Base-by-base conservation (phyloP, 1,284 basidiomycete genomes). In the Acaromyces ingoldii region DNA sequence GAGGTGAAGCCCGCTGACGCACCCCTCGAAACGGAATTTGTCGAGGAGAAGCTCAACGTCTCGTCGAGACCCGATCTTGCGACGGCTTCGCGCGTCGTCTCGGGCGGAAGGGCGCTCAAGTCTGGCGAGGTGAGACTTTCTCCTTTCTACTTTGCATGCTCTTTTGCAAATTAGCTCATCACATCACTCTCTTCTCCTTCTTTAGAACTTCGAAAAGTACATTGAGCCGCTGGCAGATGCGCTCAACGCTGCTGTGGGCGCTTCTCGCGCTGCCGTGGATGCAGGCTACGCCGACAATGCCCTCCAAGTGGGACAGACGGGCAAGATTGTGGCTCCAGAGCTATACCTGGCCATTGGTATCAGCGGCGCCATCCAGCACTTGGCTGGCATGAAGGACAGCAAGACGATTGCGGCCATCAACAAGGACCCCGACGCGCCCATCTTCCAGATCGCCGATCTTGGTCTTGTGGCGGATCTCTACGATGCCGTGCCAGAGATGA, bases 301-400 rank as follows among this genome's bases (percentile, higher is more conserved):
- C 6, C 77, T 97, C 53, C 95, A 99, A 80, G 95, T 99, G 26
- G 95, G 95, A 31, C 95, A 99, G 80, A 99, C 95, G 0, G 95
- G 95, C 56, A 98, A 98, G 79, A 80, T 82, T 57, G 71, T 79
- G 21, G 74, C 73, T 24, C 93, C 92, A 0, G 89, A 96, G 77
- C 80, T 98, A 53, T 98, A 98, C 78, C 82, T 98, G 74, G 95
- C 95, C 13, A 77, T 98, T 44, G 95, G 95, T 58, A 98, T 99
- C 70, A 95, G 90, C 26, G 95, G 95, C 39, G 95, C 91, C 21
- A 98, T 98, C 70, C 95, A 99, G 79, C 95, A 98, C 80, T 80
- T 98, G 58, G 95, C 95, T 25, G 95, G 95, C 28, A 99, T 98
- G 95, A 98, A 98, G 78, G 95, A 98, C 77, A 91, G 89, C 17